phyloP scores from a whole-genome alignment of 2,329 filamentous ascomycete genomes.

The Venturia carpophila region DNA sequence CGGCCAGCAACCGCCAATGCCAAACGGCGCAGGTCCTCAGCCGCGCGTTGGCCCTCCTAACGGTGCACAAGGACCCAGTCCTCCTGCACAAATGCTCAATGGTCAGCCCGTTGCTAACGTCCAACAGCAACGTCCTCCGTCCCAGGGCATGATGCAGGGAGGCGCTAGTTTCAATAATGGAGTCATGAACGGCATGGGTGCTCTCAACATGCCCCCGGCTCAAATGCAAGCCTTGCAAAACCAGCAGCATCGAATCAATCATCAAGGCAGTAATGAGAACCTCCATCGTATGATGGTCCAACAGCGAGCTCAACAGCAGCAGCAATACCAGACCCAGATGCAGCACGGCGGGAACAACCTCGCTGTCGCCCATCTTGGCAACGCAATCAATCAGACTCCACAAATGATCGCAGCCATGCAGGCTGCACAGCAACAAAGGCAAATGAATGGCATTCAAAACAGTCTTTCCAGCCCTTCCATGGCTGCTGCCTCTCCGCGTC shows the following conservation, averaged over 20 bases:
- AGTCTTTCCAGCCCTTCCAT: slow-evolving; percentile 19
- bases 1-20: slow-evolving; percentile 11
- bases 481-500: slow-evolving; percentile 18
- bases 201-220: slow-evolving; percentile 57
- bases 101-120: slow-evolving; percentile 9
- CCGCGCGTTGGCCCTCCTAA: slow-evolving; percentile 5
- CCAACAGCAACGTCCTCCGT: slow-evolving; percentile 29
- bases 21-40: not conserved
- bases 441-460: slow-evolving; percentile 22
- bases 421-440: slow-evolving; percentile 23
- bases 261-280: slow-evolving; percentile 29
- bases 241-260: slow-evolving; percentile 54
- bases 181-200: slow-evolving; percentile 46
- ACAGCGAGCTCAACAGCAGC: slow-evolving; percentile 25
- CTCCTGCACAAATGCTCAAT: slow-evolving; percentile 15
- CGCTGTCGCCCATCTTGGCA: slow-evolving; percentile 21
- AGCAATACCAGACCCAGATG: slow-evolving; percentile 20
- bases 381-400: slow-evolving; percentile 26
- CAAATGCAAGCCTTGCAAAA: slow-evolving; percentile 56
- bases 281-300: slow-evolving; percentile 33
- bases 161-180: slow-evolving; percentile 36
- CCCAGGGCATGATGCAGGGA: slow-evolving; percentile 37
- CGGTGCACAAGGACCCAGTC: slow-evolving; percentile 16
- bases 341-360: slow-evolving; percentile 16
- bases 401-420: slow-evolving; percentile 29